phyloP scores from a whole-genome alignment of 768 basidiomycete species.

The Mycena capillaripes region DNA sequence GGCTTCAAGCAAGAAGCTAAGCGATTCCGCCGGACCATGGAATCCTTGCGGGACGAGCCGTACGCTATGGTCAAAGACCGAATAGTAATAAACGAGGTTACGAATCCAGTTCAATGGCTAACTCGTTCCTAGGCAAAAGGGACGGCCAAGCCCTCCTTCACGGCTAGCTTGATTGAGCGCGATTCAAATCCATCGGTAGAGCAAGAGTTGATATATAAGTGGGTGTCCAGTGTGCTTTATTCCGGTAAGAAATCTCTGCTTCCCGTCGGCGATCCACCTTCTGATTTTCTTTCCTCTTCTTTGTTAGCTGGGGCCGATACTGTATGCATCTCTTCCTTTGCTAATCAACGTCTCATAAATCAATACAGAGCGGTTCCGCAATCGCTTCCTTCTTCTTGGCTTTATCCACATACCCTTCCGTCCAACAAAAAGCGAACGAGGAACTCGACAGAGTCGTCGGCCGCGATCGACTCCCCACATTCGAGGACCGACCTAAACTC shows the following conservation, averaged over 20 bases:
- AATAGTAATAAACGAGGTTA: neutral
- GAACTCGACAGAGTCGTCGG: conserved; percentile 33
- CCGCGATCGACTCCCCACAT: conserved; percentile 31
- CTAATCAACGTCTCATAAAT: neutral
- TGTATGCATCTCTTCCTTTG: neutral
- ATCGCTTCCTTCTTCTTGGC: conserved; percentile 11
- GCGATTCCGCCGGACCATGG: conserved; percentile 4
- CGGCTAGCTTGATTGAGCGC: conserved; percentile 10
- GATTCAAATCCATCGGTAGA: conserved; percentile 2
- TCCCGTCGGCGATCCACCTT: neutral
- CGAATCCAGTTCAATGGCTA: neutral
- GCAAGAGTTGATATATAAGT: conserved; percentile 8
- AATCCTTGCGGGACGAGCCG: neutral
- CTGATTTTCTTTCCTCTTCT: neutral
- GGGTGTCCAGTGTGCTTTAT: neutral
- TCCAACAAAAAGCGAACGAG: conserved; percentile 30
- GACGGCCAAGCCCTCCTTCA: conserved; percentile 14
- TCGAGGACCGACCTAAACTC: conserved; percentile 31
- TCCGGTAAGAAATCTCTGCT: neutral
- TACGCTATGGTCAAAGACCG: conserved; percentile 6
- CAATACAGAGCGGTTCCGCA: conserved; percentile 1
- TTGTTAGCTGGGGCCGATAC: neutral
- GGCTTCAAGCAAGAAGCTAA: neutral
- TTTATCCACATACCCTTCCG: neutral
- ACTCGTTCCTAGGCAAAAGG: neutral